These are phyloP conservation scores for Gossypium turneri DNA, from an alignment of 345 rosid genomes.

Conservation along the genomic window DNA sequence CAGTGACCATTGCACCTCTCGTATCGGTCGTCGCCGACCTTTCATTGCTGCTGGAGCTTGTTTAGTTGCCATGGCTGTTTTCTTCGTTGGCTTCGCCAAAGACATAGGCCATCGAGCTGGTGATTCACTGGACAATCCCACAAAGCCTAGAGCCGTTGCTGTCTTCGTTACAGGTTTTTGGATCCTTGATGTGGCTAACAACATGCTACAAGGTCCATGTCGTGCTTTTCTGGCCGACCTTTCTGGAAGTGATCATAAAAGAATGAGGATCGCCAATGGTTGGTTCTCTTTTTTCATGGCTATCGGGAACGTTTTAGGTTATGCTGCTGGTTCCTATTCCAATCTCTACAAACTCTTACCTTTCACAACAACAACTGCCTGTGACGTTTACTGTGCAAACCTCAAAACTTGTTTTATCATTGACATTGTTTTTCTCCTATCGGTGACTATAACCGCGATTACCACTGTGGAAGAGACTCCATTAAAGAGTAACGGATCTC, in stretches of 20 bases:
- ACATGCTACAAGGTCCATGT: conserved; percentile 7
- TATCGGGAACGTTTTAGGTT: background rate
- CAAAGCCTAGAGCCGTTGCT: conserved; percentile 1
- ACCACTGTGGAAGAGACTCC: background rate
- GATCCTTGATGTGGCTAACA: background rate
- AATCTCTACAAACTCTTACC: background rate
- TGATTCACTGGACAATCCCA: background rate
- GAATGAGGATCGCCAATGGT: background rate
- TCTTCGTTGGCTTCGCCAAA: background rate
- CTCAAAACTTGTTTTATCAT: background rate
- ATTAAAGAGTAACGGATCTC: background rate
- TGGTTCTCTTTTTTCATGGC: conserved; percentile 5
- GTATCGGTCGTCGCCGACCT: conserved; percentile 1
- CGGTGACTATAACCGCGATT: background rate
- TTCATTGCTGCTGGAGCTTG: background rate
- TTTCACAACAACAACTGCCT: background rate
- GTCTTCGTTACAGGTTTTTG: background rate
- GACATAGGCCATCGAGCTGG: background rate
- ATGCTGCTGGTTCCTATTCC: background rate
- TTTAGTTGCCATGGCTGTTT: background rate
- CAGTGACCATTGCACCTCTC: background rate
- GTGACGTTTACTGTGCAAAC: background rate
- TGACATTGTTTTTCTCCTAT: background rate
- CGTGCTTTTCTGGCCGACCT: background rate
- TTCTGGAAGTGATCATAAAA: background rate